A percentile compares a stretch with the other conserved stretches of the same genome.
These are phyloP conservation scores for Botryotinia narcissicola DNA, from an alignment of 2,329 filamentous ascomycete genomes.

Conservation along the genomic window DNA sequence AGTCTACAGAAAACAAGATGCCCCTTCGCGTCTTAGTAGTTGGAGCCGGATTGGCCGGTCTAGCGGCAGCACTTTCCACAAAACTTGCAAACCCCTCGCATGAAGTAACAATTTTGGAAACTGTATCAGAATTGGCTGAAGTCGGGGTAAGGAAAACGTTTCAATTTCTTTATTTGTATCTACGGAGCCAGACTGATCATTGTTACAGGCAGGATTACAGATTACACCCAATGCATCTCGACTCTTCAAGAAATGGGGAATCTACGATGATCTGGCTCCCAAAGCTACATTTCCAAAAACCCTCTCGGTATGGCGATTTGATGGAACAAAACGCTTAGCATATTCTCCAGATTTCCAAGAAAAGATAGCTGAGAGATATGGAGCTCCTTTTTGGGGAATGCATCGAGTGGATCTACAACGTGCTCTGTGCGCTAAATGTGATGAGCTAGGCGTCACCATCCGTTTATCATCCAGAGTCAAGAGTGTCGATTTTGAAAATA, in stretches of 20 bases:
- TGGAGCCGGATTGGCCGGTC: constrained; percentile 46
- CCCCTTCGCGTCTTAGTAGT: constrained; percentile 42
- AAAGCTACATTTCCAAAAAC: constrained; percentile 44
- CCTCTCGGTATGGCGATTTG: constrained; percentile 53
- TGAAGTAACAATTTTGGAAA: constrained; percentile 44
- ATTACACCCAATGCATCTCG: constrained; percentile 36
- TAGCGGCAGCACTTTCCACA: constrained; percentile 42
- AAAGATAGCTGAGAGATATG: constrained; percentile 28
- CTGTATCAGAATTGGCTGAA: constrained; percentile 43
- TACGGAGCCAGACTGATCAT: background rate
- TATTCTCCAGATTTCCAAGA: constrained; percentile 31
- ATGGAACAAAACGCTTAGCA: constrained; percentile 42
- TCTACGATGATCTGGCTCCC: constrained; percentile 28
- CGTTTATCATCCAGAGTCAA: constrained; percentile 41
- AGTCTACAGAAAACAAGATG: constrained; percentile 14
- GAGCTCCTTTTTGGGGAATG: constrained; percentile 45
- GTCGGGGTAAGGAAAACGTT: constrained; percentile 35
- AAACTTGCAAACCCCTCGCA: constrained; percentile 40
- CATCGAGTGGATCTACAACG: constrained; percentile 49
- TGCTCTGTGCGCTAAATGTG: constrained; percentile 43
- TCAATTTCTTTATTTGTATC: background rate
- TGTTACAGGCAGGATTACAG: constrained; percentile 34
- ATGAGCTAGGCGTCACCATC: constrained; percentile 42
- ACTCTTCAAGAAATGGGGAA: constrained; percentile 35
- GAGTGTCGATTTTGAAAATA: constrained; percentile 30